Conservation (phyloP, 768 basidiomycete genomes). For the Lactarius pseudohatsudake region DNA sequence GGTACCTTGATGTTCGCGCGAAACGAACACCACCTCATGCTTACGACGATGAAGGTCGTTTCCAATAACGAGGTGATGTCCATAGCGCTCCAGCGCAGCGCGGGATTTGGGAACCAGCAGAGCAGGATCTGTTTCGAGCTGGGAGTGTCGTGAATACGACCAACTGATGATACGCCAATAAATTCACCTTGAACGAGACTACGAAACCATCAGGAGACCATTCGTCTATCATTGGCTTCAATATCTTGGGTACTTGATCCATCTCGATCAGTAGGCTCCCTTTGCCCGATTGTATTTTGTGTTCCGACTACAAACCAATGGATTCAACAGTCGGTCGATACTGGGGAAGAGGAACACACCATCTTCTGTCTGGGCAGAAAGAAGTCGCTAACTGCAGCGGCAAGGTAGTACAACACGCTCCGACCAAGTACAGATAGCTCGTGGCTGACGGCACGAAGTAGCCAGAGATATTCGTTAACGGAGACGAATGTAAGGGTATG, state of each 20-base stretch:
- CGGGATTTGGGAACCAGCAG: constrained; percentile 90
- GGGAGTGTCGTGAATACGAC: background rate
- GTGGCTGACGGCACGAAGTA: constrained; percentile 78
- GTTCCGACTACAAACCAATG: constrained; percentile 68
- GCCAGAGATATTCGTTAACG: constrained; percentile 94
- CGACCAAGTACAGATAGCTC: constrained; percentile 70
- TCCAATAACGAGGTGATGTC: constrained; percentile 96
- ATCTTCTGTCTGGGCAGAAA: constrained; percentile 90
- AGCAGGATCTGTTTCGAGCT: constrained; percentile 90
- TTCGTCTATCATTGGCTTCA: constrained; percentile 90
- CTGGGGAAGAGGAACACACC: constrained; percentile 47
- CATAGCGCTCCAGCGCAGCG: constrained; percentile 86
- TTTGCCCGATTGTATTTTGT: constrained; percentile 98
- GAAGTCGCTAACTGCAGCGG: constrained; percentile 97
- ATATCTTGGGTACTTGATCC: constrained; percentile 98
- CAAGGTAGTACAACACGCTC: constrained; percentile 90
- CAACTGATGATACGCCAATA: constrained; percentile 1
- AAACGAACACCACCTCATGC: constrained; percentile 89
- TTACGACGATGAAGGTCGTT: constrained; percentile 94
- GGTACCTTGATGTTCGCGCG: constrained; percentile 40
- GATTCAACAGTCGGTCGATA: constrained; percentile 1
- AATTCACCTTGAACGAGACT: constrained; percentile 90
- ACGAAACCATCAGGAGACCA: constrained; percentile 91
- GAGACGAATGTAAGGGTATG: constrained; percentile 90
- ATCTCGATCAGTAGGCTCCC: constrained; percentile 93